These are phyloP conservation scores for Diaporthe humulicola DNA, from an alignment of 2,329 filamentous ascomycete species.

Conservation along the genomic window DNA sequence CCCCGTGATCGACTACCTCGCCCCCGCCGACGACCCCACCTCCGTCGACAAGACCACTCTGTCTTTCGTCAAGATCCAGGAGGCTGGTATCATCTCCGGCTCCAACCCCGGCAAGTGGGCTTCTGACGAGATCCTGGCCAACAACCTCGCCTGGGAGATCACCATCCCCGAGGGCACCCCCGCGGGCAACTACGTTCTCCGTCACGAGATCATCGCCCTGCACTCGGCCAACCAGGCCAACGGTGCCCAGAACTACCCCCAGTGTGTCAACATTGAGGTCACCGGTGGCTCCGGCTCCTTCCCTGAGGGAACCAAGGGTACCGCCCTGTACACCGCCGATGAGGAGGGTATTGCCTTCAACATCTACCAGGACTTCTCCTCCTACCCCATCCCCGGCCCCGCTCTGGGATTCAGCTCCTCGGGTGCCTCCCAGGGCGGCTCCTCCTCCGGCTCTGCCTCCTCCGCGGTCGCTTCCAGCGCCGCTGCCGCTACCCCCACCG, in stretches of 20 bases:
- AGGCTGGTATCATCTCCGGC: conserved; percentile 63
- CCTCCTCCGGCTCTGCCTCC: conserved; percentile 40
- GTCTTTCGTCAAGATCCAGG: conserved; percentile 75
- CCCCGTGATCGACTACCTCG: conserved; percentile 75
- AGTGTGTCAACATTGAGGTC: conserved; percentile 61
- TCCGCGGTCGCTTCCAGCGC: conserved; percentile 38
- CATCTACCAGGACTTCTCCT: conserved; percentile 40
- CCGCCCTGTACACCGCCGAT: conserved; percentile 43
- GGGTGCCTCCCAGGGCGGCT: conserved; percentile 40
- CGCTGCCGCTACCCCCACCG: conserved; percentile 28
- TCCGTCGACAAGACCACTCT: conserved; percentile 65
- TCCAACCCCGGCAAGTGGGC: conserved; percentile 64
- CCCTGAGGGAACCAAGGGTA: conserved; percentile 45
- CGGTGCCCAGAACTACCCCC: conserved; percentile 62
- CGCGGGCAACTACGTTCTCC: conserved; percentile 58
- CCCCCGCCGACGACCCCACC: conserved; percentile 68
- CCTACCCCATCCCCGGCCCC: conserved; percentile 47
- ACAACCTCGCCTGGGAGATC: conserved; percentile 58
- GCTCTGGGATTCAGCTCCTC: conserved; percentile 43
- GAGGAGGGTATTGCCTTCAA: conserved; percentile 46
- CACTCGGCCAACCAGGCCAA: conserved; percentile 55
- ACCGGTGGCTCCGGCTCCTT: conserved; percentile 51
- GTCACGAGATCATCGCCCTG: conserved; percentile 63
- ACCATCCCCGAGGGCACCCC: conserved; percentile 55
- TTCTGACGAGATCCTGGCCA: conserved; percentile 59